Base-by-base conservation (phyloP, 768 basidiomycete genomes). In the Phylloporus arenicola region DNA sequence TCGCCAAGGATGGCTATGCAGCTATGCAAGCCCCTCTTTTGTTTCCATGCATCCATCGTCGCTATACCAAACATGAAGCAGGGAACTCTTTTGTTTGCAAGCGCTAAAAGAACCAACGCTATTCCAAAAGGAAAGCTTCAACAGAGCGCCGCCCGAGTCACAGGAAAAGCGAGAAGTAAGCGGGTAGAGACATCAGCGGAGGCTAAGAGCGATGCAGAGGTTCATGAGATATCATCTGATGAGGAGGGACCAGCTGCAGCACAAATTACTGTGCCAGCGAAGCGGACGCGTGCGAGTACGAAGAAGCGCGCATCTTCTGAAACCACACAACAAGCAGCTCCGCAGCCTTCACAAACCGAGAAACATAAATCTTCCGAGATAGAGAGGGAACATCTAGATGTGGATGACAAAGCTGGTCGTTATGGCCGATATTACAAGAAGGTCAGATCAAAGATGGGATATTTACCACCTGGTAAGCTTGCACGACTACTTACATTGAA, bases 391-490 rank as follows among this genome's bases (percentile, higher is more conserved):
- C 57, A 27, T 17, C 67, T 75, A 7, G 72, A 76, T 37, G 63
- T 80, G 31, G 65, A 80, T 41, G 72, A 73, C 19, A 80, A 78
- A 47, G 73, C 77, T 48, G 65, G 73, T 34, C 73, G 67, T 45
- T 90, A 81, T 72, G 69, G 66, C n/a, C 71, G 72, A 45, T 68
- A 81, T 17, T 75, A 77, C 61, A 71, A 61, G 22, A 71, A 71
- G 34, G 77, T 77, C 4, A 74, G 58, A 49, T 56, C 50, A 70
- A 78, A 75, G 59, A 85, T 82, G 77, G 84, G 80, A 0, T 54
- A 77, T 47, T 49, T 79, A 30, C 59, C 73, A 43, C 76, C 84
- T 9, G 78, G 90, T 92, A 62, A 70, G 85, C 74, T 16, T 33
- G 6, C 42, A 41, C 8, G 34, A 24, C 25, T 25, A 25, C 45